Percentiles rank a stretch among this genome's conserved stretches.
Conservation (phyloP, 768 basidiomycete species). For the Rubroboletus pulcherrimus region DNA sequence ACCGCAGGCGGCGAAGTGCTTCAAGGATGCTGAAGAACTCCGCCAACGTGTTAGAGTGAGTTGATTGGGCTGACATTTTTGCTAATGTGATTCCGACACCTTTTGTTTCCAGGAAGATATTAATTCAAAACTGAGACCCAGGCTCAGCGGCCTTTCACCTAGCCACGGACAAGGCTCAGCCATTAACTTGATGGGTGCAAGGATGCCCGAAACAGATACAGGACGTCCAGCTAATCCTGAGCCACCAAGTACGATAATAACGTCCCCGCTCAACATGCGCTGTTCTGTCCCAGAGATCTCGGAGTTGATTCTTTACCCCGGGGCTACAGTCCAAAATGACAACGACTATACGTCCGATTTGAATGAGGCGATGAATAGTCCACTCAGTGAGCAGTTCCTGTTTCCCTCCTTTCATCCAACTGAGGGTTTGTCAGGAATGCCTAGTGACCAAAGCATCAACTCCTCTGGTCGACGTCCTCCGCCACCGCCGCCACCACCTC, state of each 20-base stretch:
- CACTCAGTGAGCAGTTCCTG: not conserved
- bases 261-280: not conserved
- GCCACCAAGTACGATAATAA: not conserved
- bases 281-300: not conserved
- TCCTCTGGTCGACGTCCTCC: not conserved
- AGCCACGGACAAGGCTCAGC: not conserved
- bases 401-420: not conserved
- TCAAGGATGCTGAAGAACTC: slow-evolving; percentile 4
- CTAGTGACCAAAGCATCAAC: not conserved
- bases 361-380: not conserved
- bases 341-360: not conserved
- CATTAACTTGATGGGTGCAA: not conserved
- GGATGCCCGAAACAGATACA: not conserved
- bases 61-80: not conserved
- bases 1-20: not conserved
- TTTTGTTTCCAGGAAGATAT: slow-evolving; percentile 3
- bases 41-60: slow-evolving; percentile 4
- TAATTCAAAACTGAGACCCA: not conserved
- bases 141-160: not conserved
- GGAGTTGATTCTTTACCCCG: not conserved
- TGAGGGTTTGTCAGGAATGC: not conserved
- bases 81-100: not conserved
- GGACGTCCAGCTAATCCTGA: not conserved
- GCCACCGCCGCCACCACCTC: not conserved
- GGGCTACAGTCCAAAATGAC: not conserved